Percentiles rank a stretch among this genome's conserved stretches.
phyloP scores from a whole-genome alignment of 805 yeast genomes.

The Metschnikowia borealis region DNA sequence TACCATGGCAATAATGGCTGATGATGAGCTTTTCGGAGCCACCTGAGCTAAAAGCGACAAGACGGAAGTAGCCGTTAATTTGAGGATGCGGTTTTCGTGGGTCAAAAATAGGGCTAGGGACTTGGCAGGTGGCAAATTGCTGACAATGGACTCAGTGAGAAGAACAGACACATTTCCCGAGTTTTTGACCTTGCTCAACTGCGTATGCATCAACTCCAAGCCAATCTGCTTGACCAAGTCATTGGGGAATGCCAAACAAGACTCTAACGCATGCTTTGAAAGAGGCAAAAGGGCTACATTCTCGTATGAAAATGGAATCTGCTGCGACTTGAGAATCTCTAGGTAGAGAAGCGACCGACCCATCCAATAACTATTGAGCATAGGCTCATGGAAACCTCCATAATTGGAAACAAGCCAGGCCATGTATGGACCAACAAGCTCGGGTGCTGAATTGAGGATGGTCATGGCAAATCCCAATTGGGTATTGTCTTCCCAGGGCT shows the following conservation, averaged over 20 bases:
- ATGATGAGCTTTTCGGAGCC: slow-evolving; percentile 19
- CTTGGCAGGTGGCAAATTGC: slow-evolving; percentile 39
- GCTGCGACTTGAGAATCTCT: slow-evolving; percentile 50
- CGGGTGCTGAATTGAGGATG: slow-evolving; percentile 56
- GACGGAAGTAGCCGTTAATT: slow-evolving; percentile 45
- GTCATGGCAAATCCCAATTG: slow-evolving; percentile 55
- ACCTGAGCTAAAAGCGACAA: slow-evolving; percentile 30
- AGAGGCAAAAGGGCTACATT: slow-evolving; percentile 62
- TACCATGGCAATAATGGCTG: slow-evolving; percentile 12
- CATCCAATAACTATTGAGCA: slow-evolving; percentile 76
- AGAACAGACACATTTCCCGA: slow-evolving; percentile 6
- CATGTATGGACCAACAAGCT: slow-evolving; percentile 69
- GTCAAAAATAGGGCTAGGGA: slow-evolving; percentile 43
- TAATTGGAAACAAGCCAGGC: slow-evolving; percentile 49
- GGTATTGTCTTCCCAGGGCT: slow-evolving; percentile 73
- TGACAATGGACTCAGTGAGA: slow-evolving; percentile 21
- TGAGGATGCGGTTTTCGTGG: slow-evolving; percentile 42
- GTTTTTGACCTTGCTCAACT: slow-evolving; percentile 41
- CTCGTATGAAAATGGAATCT: slow-evolving; percentile 51
- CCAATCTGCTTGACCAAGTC: slow-evolving; percentile 59
- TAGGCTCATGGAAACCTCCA: slow-evolving; percentile 75
- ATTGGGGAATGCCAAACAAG: slow-evolving; percentile 46
- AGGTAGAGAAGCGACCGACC: slow-evolving; percentile 63
- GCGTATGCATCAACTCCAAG: slow-evolving; percentile 57
- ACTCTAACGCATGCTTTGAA: slow-evolving; percentile 52